Evolutionary conservation across 495 filamentous ascomycete genomes (phyloP), one percentile per base, ranked within the genome.

Genomic region (Aspergillus sclerotiicarbonarius): DNA sequence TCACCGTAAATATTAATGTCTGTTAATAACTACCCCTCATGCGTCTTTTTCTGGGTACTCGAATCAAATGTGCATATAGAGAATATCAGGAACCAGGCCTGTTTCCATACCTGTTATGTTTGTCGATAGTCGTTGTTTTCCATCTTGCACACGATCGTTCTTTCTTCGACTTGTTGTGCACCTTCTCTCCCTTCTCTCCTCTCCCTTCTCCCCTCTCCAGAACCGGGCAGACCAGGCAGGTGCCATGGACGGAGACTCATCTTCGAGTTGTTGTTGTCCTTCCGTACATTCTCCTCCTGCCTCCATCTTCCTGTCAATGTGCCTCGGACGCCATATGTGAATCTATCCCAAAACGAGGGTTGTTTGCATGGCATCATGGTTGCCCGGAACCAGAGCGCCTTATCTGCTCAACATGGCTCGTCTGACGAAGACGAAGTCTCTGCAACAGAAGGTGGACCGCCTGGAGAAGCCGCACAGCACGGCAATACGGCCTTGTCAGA

Each of bases 401-500:
- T 25, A 6, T 18, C 51, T 37, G 35, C 44, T 10, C 30, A 39
- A n/a, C 9, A 16, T 35, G 31, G 19, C 12, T 21, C 32, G 16
- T 20, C 44, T 19, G 35, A 13, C 29, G 16, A 37, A 13, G 46
- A 44, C 13, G 45, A 57, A 32, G 51, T 64, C 60, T 61, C 61
- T 25, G 48, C 58, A 15, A 61, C 57, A 8, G 45, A 31, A n/a
- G 50, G 18, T 10, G 16, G 35, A 16, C 15, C 57, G 31, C n/a
- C 37, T 31, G 21, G 47, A 15, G 37, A 41, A 19, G 37, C 30
- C 39, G n/a, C 13, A 12, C 55, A 63, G 33, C 56, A 59, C 20
- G 44, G 60, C 29, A 53, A 70, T 41, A 50, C 66, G n/a, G 65
- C 66, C 31, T 79, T 74, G 4, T 74, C 66, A 0, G 69, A 71